Percentiles rank a stretch among this genome's conserved stretches.
These are phyloP conservation scores for Lactarius pseudohatsudake DNA, from an alignment of 768 basidiomycete species.

Conservation along the genomic window DNA sequence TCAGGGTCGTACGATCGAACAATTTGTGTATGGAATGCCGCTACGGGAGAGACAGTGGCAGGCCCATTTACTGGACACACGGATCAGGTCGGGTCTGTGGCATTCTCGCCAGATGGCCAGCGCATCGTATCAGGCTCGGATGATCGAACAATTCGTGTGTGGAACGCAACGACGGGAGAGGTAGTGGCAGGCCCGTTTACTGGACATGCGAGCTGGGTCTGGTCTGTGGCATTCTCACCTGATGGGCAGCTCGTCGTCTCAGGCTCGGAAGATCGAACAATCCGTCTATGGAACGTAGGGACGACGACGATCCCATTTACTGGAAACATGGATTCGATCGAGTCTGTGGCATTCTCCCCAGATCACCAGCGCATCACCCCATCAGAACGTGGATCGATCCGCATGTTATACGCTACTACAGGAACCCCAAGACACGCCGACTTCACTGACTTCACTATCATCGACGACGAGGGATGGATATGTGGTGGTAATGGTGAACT, in stretches of 20 bases:
- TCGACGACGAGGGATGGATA: neutral
- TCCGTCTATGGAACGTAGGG: neutral
- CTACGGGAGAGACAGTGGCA: neutral
- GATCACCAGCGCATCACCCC: neutral
- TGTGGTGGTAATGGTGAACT: neutral
- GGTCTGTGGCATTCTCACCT: neutral
- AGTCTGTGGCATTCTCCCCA: neutral
- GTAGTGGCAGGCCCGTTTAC: neutral
- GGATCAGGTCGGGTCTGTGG: accelerated
- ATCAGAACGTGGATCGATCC: neutral
- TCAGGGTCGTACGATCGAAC: neutral
- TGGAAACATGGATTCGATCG: neutral
- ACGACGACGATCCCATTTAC: neutral
- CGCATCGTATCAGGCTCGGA: neutral
- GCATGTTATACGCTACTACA: neutral
- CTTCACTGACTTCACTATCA: neutral
- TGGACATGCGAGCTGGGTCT: neutral
- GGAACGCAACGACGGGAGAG: neutral
- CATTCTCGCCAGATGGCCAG: neutral
- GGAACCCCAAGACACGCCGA: neutral
- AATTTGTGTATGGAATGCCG: neutral
- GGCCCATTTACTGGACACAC: neutral
- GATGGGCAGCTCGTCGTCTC: neutral
- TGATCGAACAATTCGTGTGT: no score
- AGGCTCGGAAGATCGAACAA: neutral